Evolutionary conservation across 2,329 filamentous ascomycete species (phyloP), one percentile per base, ranked within the genome.

Genomic region (Calonectria fujianensis): DNA sequence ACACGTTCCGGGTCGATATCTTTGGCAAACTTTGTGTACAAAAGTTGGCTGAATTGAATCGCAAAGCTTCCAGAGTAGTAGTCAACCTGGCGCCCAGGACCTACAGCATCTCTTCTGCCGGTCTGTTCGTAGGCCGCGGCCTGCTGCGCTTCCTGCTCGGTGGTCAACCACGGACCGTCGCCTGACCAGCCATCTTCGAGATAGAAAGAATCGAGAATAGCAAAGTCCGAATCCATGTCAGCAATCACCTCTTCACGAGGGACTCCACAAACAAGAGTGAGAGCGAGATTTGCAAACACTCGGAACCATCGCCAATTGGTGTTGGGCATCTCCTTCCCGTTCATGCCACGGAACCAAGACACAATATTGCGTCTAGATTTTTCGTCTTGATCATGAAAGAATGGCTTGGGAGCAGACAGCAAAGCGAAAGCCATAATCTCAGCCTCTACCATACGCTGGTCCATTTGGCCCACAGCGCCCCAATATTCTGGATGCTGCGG

Each of bases 51-150:
- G 41, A 89, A 90, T 70, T 90, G 89, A 11, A 90, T 88, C 0
- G 89, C 89, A 70, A 90, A 90, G 59, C 89, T 90, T 0, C 88
- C 88, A 1, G 88, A 90, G 70, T 90, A 90, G 77, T 90, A 90
- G 67, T 90, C 89, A 0, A 85, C 88, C 59, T 90, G 88, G 7
- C 84, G 50, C 1, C 84, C 82, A 0, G 76, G 63, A 0, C 80
- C 79, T 0, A 82, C 66, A 0, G 59, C 51, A 24, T 83, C 81
- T 35, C 79, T 74, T 13, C 82, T 75, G 0, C 80, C 77, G 0
- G 79, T 80, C 20, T 73, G 70, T 0, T 70, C 24, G 5, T 72
- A 66, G 0, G 69, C 45, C 0, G 39, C 48, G 4, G 75, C 48
- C 13, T 79, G 78, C 4, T 51, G 51, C 7, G 31, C 39, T 1